Base-by-base conservation (phyloP, 139 green algal species). In the Diplosphaera chodatii region DNA sequence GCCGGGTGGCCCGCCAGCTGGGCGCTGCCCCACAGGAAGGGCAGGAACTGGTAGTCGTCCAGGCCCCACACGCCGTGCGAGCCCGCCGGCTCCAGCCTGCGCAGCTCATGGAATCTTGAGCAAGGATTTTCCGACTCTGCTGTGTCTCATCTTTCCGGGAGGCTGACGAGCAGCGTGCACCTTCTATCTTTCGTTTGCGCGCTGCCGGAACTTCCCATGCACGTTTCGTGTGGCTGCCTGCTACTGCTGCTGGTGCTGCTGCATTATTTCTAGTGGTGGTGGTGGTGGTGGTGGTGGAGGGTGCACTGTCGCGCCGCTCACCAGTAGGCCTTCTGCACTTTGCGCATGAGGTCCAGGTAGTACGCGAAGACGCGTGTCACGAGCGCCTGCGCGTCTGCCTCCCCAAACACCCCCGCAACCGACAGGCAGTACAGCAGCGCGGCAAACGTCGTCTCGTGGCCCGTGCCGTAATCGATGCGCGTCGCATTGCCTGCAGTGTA, bases 31-130 rank as follows among this genome's bases (percentile, higher is more conserved):
- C 90, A 98, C 0, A 98, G 48, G 79, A 98, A 99, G 21, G 95
- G 94, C 68, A 99, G 82, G 78, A 98, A 97, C 62, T 97, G 90
- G 86, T 99, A 99, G 82, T 99, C 95, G 73, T 99, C 95, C 70
- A 99, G 82, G 2, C 95, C 95, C 95, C 95, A 99, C 62, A 97
- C 92, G 28, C 95, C 95, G 76, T 98, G 94, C 18, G 85, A 94
- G 1, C 95, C 95, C 2, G 95, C 95, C 1, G 95, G 95, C 82
- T 99, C 95, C 64, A 99, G 74, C 85, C 85, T 89, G 59, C 3
- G 37, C 10, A n/a, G n/a, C n/a, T n/a, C n/a, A n/a, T n/a, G n/a
- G n/a, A n/a, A n/a, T n/a, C n/a, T n/a, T n/a, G n/a, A n/a, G n/a
- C n/a, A n/a, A n/a, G n/a, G n/a, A n/a, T n/a, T n/a, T n/a, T n/a